Conservation (phyloP, 169 alveolate genomes). For the Cyclospora cayetanensis region DNA sequence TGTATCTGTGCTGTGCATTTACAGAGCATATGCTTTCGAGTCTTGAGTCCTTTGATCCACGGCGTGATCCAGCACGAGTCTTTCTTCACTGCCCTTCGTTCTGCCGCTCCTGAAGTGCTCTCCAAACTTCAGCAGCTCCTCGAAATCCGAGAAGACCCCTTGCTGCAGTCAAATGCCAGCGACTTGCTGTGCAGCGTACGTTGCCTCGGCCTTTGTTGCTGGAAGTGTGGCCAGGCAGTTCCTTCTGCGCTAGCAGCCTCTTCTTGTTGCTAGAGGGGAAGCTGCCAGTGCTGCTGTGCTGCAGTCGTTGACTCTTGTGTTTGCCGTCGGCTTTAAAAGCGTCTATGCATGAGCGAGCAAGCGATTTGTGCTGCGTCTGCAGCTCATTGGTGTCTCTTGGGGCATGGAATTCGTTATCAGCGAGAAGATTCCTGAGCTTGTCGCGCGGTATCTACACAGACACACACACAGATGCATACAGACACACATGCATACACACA, state of each 20-base stretch:
- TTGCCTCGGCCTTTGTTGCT: background rate
- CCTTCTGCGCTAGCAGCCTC: background rate
- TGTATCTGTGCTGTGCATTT: background rate
- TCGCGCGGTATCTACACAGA: constrained; percentile 21
- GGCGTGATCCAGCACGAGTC: background rate
- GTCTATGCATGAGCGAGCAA: background rate
- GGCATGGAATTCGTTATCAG: background rate
- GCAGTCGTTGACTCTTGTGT: background rate
- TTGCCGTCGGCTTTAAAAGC: background rate
- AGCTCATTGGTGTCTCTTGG: background rate
- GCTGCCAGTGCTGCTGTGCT: background rate
- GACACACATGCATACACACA: too few species aligned
- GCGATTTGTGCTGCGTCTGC: background rate
- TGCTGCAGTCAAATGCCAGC: background rate
- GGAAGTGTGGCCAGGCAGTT: background rate
- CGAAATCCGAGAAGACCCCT: background rate
- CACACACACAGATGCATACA: too few species aligned
- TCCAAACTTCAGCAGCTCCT: constrained; percentile 3
- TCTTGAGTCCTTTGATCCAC: background rate
- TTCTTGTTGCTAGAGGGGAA: background rate
- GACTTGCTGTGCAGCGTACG: background rate
- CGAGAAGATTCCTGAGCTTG: background rate
- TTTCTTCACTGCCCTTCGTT: background rate
- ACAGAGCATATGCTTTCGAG: background rate
- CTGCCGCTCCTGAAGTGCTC: background rate